Evolutionary conservation across 768 basidiomycete species (phyloP).

Genomic region (Royoungia palumana): DNA sequence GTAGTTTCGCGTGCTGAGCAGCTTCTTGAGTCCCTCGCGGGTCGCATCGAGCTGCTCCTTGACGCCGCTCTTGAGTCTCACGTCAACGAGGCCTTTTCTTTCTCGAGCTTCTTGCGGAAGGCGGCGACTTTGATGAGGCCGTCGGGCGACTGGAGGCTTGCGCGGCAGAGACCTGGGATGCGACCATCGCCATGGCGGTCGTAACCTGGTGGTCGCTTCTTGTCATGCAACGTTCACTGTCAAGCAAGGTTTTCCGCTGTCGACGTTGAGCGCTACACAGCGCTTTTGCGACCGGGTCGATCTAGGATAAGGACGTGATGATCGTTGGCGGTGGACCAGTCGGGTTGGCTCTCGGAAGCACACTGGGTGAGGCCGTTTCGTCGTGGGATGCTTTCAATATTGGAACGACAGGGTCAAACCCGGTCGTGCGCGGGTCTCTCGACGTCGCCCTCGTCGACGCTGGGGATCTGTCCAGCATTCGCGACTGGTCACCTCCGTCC

Average conservation of each 20-base stretch:
- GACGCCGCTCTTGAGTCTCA: conserved; percentile 84
- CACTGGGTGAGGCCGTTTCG: conserved; percentile 57
- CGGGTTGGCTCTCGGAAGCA: conserved; percentile 85
- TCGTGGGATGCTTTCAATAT: not conserved
- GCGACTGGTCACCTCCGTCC: conserved; percentile 41
- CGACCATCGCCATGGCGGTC: conserved; percentile 49
- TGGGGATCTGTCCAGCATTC: conserved; percentile 70
- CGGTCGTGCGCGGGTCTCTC: conserved; percentile 47
- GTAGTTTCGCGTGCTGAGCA: conserved; percentile 71
- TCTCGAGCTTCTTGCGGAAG: conserved; percentile 91
- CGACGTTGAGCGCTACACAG: conserved; percentile 6
- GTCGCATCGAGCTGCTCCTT: no score
- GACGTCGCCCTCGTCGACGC: conserved; percentile 79
- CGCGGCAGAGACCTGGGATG: conserved; percentile 65
- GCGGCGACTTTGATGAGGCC: conserved; percentile 87
- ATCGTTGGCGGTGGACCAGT: conserved; percentile 94
- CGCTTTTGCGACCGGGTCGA: conserved; percentile 16
- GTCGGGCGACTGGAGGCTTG: conserved; percentile 88
- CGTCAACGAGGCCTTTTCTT: conserved; percentile 93
- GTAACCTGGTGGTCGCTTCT: conserved; percentile 4
- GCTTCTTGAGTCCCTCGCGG: conserved; percentile 81
- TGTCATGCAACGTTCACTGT: conserved; percentile 1
- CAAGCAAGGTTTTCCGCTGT: no score
- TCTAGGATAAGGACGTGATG: conserved; percentile 75
- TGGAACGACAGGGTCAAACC: conserved; percentile 47